Conservation (phyloP, 2,329 filamentous ascomycete genomes). For the Sporothrix pallida region DNA sequence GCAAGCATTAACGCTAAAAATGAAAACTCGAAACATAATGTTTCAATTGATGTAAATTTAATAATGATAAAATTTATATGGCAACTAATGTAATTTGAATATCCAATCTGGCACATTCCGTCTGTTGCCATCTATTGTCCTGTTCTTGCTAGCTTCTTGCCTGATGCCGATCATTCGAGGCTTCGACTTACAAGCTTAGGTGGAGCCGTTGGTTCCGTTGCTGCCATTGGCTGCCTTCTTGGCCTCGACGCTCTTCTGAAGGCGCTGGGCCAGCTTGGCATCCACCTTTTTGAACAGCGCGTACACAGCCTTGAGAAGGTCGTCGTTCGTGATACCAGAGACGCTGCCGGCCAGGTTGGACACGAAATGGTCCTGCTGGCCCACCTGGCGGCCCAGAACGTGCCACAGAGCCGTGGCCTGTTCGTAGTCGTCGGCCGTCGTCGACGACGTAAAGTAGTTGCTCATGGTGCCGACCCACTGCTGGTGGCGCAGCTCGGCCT, state of each 20-base stretch:
- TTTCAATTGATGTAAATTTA: too few species aligned
- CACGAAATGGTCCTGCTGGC: conserved; percentile 67
- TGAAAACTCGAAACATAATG: too few species aligned
- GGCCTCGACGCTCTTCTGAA: conserved; percentile 58
- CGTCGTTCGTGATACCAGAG: conserved; percentile 57
- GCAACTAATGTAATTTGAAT: too few species aligned
- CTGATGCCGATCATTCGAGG: background rate
- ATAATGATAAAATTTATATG: too few species aligned
- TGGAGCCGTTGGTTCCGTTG: background rate
- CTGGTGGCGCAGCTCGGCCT: conserved; percentile 49
- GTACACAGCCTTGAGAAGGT: conserved; percentile 61
- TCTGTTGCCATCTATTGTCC: background rate
- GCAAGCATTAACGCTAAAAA: too few species aligned
- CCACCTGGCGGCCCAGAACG: conserved; percentile 53
- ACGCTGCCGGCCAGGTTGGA: conserved; percentile 64
- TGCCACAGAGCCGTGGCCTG: conserved; percentile 58
- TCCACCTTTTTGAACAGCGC: conserved; percentile 66
- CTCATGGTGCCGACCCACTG: conserved; percentile 55
- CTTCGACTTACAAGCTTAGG: background rate
- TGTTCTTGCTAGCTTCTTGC: background rate
- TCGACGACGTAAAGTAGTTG: conserved; percentile 51
- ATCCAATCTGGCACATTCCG: too few species aligned
- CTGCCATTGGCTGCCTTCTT: conserved; percentile 42
- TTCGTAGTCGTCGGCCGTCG: conserved; percentile 56
- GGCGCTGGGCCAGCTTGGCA: conserved; percentile 56